phyloP scores from a whole-genome alignment of 306 rosid genomes.

The Lupinus albus region DNA sequence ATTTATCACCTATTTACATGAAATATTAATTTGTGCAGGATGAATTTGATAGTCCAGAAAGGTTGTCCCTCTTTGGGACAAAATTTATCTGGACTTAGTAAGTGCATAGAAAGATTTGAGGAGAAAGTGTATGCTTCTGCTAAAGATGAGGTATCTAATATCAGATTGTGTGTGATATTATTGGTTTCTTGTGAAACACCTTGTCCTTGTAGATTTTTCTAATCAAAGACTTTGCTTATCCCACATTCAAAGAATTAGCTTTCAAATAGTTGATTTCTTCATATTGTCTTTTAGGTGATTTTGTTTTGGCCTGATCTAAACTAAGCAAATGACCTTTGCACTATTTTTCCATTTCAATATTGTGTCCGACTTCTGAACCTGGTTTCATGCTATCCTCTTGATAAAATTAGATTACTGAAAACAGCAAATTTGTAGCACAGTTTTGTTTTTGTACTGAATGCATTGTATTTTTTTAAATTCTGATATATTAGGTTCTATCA shows the following conservation, averaged over 20 bases:
- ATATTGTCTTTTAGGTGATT: not conserved
- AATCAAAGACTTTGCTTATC: not conserved
- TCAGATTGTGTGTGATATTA: not conserved
- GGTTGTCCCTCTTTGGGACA: not conserved
- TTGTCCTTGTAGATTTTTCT: slow-evolving; percentile 5
- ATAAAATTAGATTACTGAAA: not conserved
- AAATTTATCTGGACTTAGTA: not conserved
- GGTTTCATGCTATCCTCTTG: not conserved
- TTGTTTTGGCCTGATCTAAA: not conserved
- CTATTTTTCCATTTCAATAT: not conserved
- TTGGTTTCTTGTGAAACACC: not conserved
- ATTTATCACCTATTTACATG: slow-evolving; percentile 27
- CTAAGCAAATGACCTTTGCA: not conserved
- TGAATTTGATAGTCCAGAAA: not conserved
- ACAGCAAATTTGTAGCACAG: not conserved
- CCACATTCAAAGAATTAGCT: slow-evolving; percentile 2
- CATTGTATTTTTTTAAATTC: not conserved
- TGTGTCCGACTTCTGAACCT: not conserved
- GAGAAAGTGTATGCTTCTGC: not conserved
- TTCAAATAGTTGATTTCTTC: not conserved
- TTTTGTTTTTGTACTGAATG: not conserved
- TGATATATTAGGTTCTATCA: slow-evolving; percentile 2
- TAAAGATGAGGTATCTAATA: slow-evolving; percentile 40
- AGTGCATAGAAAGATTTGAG: not conserved
- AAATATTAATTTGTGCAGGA: slow-evolving; percentile 33